phyloP scores from a whole-genome alignment of 805 yeast genomes.

The Ogataea allantospora region DNA sequence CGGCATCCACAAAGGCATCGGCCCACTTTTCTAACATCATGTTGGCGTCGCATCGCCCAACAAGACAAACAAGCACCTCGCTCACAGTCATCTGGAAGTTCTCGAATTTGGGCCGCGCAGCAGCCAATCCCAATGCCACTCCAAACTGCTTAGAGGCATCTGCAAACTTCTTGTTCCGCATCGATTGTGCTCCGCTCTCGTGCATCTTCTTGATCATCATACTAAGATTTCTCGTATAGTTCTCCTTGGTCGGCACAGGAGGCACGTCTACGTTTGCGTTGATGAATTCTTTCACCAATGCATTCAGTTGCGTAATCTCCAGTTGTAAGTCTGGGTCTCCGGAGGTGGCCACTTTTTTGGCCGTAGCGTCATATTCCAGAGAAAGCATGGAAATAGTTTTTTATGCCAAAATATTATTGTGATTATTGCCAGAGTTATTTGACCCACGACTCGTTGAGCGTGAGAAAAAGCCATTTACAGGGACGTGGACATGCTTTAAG shows the following conservation, averaged over 20 bases:
- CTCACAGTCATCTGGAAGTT: conserved; percentile 69
- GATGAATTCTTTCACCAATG: conserved; percentile 41
- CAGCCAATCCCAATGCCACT: conserved; percentile 65
- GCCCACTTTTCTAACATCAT: conserved; percentile 52
- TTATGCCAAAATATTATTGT: conserved; percentile 74
- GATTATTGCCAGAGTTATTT: conserved; percentile 80
- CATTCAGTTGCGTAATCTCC: conserved; percentile 36
- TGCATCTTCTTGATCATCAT: conserved; percentile 63
- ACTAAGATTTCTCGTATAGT: conserved; percentile 54
- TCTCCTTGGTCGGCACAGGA: conserved; percentile 51
- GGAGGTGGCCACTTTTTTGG: conserved; percentile 29
- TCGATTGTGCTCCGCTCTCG: conserved; percentile 57
- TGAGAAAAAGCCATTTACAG: conserved; percentile 70
- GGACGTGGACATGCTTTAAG: conserved; percentile 75
- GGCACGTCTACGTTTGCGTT: conserved; percentile 49
- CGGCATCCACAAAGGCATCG: conserved; percentile 68
- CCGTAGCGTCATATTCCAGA: conserved; percentile 30
- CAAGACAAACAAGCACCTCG: conserved; percentile 62
- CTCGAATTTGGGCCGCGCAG: conserved; percentile 70
- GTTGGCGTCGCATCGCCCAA: conserved; percentile 70
- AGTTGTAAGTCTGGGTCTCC: conserved; percentile 27
- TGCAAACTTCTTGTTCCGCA: conserved; percentile 51
- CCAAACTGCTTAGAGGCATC: conserved; percentile 65
- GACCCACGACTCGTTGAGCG: conserved; percentile 88
- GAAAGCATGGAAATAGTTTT: conserved; percentile 23